Percentiles rank a stretch among this genome's conserved stretches.
Evolutionary conservation across 1,284 basidiomycete genomes (phyloP).

Genomic region (Sanghuangporus sanghuang): DNA sequence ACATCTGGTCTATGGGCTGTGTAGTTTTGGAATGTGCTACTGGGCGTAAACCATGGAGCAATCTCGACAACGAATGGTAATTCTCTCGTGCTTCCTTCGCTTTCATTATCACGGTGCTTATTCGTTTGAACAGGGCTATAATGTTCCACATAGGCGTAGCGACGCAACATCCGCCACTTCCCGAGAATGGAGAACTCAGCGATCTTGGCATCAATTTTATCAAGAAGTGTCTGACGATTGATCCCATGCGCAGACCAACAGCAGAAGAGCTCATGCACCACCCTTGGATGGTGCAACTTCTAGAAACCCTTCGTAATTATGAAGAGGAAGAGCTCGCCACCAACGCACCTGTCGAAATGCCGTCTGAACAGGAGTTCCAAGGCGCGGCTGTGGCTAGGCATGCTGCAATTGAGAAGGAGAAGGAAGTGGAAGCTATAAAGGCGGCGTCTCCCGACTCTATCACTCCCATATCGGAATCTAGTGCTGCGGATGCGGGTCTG

Average conservation of each 20-base stretch:
- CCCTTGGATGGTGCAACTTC: slow-evolving; percentile 85
- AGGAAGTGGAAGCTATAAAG: slow-evolving; percentile 51
- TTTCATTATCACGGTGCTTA: not conserved
- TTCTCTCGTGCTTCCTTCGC: slow-evolving; percentile 22
- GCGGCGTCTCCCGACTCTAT: slow-evolving; percentile 21
- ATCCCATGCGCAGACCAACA: slow-evolving; percentile 79
- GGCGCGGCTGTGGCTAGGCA: slow-evolving; percentile 49
- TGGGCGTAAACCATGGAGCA: slow-evolving; percentile 96
- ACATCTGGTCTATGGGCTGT: slow-evolving; percentile 97
- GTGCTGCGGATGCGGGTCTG: slow-evolving; percentile 21
- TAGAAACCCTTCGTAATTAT: slow-evolving; percentile 60
- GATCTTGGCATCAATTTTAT: slow-evolving; percentile 93
- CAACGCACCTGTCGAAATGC: slow-evolving; percentile 42
- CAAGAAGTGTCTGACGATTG: slow-evolving; percentile 86
- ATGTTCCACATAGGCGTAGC: slow-evolving; percentile 99
- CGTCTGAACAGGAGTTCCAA: slow-evolving; percentile 44
- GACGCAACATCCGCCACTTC: slow-evolving; percentile 93
- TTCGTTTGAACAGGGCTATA: slow-evolving; percentile 67
- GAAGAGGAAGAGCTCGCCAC: slow-evolving; percentile 58
- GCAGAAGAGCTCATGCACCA: slow-evolving; percentile 86
- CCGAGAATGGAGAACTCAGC: slow-evolving; percentile 87
- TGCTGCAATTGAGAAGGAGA: slow-evolving; percentile 52
- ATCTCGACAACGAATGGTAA: slow-evolving; percentile 98
- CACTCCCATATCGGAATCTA: slow-evolving; percentile 19
- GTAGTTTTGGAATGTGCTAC: slow-evolving; percentile 96